These are phyloP conservation scores for Dacryopinax spathularia DNA, from an alignment of 768 basidiomycete species.

Conservation along the genomic window DNA sequence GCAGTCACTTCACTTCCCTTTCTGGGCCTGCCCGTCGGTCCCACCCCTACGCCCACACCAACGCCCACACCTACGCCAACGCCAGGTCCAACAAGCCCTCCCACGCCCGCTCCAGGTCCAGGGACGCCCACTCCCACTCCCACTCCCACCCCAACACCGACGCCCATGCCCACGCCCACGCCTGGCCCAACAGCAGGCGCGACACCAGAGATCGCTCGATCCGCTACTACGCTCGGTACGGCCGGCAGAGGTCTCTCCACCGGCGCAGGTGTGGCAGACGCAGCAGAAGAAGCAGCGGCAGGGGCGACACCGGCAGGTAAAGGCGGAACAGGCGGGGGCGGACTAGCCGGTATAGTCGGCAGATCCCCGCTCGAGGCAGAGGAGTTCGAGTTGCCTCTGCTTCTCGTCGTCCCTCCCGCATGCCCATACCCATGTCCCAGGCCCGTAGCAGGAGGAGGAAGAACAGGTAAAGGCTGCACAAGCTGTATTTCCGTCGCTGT, in stretches of 20 bases:
- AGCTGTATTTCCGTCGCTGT: not conserved
- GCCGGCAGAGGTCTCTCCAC: too few relatives aligned
- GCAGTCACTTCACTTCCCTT: conserved; percentile 19
- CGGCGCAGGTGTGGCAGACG: too few relatives aligned
- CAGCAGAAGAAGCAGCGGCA: not conserved
- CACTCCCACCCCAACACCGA: too few relatives aligned
- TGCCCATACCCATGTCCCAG: not conserved
- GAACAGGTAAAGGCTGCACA: not conserved
- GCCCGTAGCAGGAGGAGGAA: not conserved
- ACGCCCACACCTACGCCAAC: not conserved
- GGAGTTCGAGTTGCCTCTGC: conserved; percentile 1
- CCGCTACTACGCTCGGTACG: too few relatives aligned
- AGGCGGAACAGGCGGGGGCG: not conserved
- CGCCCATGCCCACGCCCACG: too few relatives aligned
- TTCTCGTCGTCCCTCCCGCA: not conserved
- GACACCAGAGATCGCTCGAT: too few relatives aligned
- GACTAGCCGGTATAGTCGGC: not conserved
- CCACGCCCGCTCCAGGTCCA: too few relatives aligned
- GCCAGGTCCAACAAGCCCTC: not conserved
- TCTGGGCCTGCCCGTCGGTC: not conserved
- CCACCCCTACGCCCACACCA: not conserved
- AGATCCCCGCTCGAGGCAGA: not conserved
- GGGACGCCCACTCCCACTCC: too few relatives aligned
- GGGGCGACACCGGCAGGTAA: not conserved
- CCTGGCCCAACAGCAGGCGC: too few relatives aligned